Base-by-base conservation (phyloP, 441 rosid genomes). In the Dalechampia spathulata region DNA sequence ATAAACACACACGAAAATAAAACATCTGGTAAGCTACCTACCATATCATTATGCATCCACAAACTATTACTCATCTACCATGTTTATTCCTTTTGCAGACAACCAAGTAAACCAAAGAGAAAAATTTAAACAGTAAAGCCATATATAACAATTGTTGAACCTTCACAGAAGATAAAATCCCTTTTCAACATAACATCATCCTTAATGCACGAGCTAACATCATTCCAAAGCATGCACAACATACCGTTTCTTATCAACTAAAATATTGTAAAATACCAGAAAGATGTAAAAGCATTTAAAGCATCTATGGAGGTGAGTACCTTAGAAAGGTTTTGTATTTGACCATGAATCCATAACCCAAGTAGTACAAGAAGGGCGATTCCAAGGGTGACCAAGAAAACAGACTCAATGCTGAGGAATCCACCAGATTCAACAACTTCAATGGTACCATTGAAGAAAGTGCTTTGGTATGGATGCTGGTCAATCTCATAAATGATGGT, bases 381-480 rank as follows among this genome's bases (percentile, higher is more conserved):
- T 41, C 97, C 99, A 23, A 90, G 95, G 55, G 93, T 83, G 37
- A 83, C 56, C 42, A 93, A 91, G 69, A 93, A 90, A 57, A 93
- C 95, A 19, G 97, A 90, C 66, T 93, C 99, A 16, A 86, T 68
- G 56, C 91, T 90, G 61, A 90, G 62, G 67, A 90, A 78, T 54
- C 83, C 89, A 47, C 93, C 99, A 44, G 83, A 75, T 64, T 93
- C 97, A 52, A 83, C 82, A 38, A 90, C 96, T 82, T 93, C 99
- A 32, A 93, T 74, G 69, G 97, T 90, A 61, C 95, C 95, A 60
- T 93, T 93, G 68, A 82, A 87, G 74, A 90, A 90, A 41, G 77
- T 76, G 69, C 71, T 93, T 65, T 85, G 95, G 72, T 69, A 83
- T 25, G 96, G 84, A 50, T 83, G 81, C 65, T 84, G 83, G 68